phyloP scores from a whole-genome alignment of 2,329 filamentous ascomycete genomes.

The Colletotrichum euphorbiae region DNA sequence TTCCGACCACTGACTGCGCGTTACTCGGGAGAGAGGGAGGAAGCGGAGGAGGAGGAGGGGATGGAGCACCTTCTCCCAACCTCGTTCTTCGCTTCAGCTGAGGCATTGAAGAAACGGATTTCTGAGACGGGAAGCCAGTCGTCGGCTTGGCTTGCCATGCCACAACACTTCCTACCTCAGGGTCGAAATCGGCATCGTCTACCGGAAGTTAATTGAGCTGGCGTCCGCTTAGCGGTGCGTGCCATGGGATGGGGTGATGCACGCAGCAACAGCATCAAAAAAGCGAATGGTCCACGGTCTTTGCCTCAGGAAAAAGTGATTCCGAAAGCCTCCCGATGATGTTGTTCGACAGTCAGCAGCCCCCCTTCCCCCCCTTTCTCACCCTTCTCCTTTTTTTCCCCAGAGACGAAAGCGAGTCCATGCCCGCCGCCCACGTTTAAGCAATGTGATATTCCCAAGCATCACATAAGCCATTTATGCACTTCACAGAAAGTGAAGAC shows the following conservation, averaged over 20 bases:
- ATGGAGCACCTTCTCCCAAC: not conserved
- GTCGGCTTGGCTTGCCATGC: not conserved
- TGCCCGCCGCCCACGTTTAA: too few relatives aligned
- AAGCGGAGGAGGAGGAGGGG: not conserved
- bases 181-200: not conserved
- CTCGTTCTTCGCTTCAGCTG: not conserved
- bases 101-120: not conserved
- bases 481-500: too few relatives aligned
- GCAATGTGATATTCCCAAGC: too few relatives aligned
- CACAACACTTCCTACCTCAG: not conserved
- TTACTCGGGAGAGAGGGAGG: not conserved
- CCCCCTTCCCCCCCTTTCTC: too few relatives aligned
- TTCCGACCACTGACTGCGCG: not conserved
- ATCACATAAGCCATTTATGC: too few relatives aligned
- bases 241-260: conserved; percentile 4
- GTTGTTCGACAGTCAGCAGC: too few relatives aligned
- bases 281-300: not conserved
- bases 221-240: too few relatives aligned
- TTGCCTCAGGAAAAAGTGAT: not conserved
- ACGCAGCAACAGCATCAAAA: not conserved
- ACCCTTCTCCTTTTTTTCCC: too few relatives aligned
- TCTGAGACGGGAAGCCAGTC: not conserved
- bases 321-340: too few relatives aligned
- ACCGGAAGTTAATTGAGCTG: too few relatives aligned
- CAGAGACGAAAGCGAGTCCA: too few relatives aligned